phyloP scores from a whole-genome alignment of 306 rosid genomes.

The Lathyrus oleraceus region DNA sequence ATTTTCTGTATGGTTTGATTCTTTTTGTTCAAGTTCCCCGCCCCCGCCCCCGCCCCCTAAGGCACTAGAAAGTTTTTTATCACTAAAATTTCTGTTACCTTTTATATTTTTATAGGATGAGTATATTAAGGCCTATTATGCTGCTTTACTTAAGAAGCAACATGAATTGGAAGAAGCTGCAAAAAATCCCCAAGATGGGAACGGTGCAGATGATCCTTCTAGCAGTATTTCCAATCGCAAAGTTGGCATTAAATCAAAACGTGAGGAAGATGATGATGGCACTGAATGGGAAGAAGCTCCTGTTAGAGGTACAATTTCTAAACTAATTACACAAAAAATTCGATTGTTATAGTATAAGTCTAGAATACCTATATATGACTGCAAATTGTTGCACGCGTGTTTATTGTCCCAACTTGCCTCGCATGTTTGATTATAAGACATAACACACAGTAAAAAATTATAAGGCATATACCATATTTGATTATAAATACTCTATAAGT shows the following conservation, averaged over 20 bases:
- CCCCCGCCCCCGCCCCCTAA: conserved; percentile 7
- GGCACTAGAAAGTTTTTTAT: neutral
- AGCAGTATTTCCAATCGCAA: conserved; percentile 50
- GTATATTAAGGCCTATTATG: conserved; percentile 83
- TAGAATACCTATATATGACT: conserved; percentile 18
- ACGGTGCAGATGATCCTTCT: conserved; percentile 39
- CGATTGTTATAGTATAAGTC: conserved; percentile 15
- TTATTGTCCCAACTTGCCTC: neutral
- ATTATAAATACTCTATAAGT: too few species aligned
- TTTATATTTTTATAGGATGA: conserved; percentile 63
- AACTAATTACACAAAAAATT: conserved; percentile 9
- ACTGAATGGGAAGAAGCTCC: conserved; percentile 86
- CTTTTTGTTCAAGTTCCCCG: conserved; percentile 1
- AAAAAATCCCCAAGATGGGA: conserved; percentile 42
- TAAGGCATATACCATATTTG: neutral
- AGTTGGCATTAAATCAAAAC: conserved; percentile 78
- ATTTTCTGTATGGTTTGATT: conserved; percentile 17
- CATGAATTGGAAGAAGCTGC: conserved; percentile 69
- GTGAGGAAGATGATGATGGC: conserved; percentile 62
- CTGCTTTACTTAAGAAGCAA: conserved; percentile 75
- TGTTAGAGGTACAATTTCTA: conserved; percentile 51
- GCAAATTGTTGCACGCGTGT: conserved; percentile 22
- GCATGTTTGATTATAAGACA: neutral
- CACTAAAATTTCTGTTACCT: conserved; percentile 12
- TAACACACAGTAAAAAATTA: neutral